phyloP scores from a whole-genome alignment of 768 basidiomycete species.

The Tremella fuciformis region DNA sequence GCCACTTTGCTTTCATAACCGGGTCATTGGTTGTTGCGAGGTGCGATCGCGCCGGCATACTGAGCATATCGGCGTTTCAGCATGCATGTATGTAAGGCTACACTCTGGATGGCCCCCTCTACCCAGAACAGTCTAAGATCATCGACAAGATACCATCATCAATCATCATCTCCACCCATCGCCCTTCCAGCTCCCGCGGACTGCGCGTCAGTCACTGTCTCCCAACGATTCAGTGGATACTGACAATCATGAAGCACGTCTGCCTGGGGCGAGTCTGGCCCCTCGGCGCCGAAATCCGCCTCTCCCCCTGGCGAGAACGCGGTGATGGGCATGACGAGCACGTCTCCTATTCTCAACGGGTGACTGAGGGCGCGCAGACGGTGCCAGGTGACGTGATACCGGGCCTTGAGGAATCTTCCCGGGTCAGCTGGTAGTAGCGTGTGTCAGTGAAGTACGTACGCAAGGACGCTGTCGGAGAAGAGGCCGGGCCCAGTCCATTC shows the following conservation, averaged over 20 bases:
- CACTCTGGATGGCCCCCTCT: too few species aligned
- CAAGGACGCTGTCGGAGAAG: conserved; percentile 37
- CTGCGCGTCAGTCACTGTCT: conserved; percentile 11
- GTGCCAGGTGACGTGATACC: conserved; percentile 46
- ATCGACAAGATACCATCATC: not conserved
- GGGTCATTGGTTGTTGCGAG: too few species aligned
- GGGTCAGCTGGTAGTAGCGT: conserved; percentile 14
- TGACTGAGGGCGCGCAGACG: conserved; percentile 31
- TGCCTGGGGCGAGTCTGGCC: conserved; percentile 28
- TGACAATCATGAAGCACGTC: conserved; percentile 34
- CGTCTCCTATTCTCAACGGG: conserved; percentile 50
- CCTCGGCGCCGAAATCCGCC: conserved; percentile 31
- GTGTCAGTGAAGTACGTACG: conserved; percentile 27
- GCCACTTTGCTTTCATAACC: too few species aligned
- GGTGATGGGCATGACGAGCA: conserved; percentile 42
- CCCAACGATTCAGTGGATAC: not conserved
- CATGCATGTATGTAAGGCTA: too few species aligned
- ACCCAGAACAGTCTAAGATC: too few species aligned
- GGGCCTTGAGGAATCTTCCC: conserved; percentile 40
- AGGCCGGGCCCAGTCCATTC: conserved; percentile 48
- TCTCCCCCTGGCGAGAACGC: conserved; percentile 40
- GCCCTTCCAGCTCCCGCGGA: conserved; percentile 39
- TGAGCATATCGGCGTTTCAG: too few species aligned
- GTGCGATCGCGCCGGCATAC: too few species aligned
- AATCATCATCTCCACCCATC: conserved; percentile 16